These are phyloP conservation scores for Metarhizium anisopliae DNA, from an alignment of 2,329 filamentous ascomycete species.

Conservation along the genomic window DNA sequence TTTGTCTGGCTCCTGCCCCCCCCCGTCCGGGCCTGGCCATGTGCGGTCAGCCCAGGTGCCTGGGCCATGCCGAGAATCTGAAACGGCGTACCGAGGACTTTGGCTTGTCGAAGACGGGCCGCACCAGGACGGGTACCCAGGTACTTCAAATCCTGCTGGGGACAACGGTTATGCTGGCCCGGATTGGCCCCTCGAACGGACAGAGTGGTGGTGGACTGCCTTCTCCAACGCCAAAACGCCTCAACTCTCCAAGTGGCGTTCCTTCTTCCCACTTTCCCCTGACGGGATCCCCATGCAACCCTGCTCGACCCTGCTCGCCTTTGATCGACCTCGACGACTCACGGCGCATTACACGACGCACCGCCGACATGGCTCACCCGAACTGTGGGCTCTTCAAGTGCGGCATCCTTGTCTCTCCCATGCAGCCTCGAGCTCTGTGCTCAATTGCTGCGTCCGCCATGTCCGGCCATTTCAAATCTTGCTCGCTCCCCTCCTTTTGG, in stretches of 20 bases:
- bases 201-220: too few relatives aligned
- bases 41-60: background rate
- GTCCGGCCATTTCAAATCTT: background rate
- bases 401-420: background rate
- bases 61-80: constrained; percentile 1
- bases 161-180: background rate
- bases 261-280: constrained; percentile 1
- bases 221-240: background rate
- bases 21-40: background rate
- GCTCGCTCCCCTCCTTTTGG: background rate
- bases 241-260: background rate
- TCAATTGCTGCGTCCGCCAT: constrained; percentile 3
- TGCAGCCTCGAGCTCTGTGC: constrained; percentile 1
- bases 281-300: constrained; percentile 1
- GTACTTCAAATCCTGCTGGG: background rate
- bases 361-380: background rate
- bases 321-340: background rate
- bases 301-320: background rate
- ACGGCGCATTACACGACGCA: background rate
- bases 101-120: background rate
- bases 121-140: background rate
- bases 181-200: too few relatives aligned
- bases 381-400: background rate
- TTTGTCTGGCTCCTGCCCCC: background rate
- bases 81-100: constrained; percentile 4